phyloP scores from a whole-genome alignment of 345 rosid genomes.

The Cochlearia excelsa region DNA sequence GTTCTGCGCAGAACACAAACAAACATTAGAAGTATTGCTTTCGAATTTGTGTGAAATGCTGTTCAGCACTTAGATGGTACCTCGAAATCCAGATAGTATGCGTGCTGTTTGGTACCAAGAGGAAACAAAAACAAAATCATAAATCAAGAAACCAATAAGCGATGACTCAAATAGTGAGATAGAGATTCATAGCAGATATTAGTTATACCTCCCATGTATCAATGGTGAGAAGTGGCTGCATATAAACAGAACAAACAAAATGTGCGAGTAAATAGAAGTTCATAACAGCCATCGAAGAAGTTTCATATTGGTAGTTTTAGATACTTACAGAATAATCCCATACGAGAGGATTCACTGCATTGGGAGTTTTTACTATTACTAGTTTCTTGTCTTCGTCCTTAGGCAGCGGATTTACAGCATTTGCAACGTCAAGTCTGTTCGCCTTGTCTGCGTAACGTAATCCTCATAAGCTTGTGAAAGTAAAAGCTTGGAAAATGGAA shows the following conservation, averaged over 20 bases:
- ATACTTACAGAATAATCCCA: slow-evolving; percentile 83
- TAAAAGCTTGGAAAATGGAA: slow-evolving; percentile 7
- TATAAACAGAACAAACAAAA: slow-evolving; percentile 28
- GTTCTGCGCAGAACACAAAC: slow-evolving; percentile 43
- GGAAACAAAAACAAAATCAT: slow-evolving; percentile 9
- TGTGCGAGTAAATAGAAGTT: slow-evolving; percentile 9
- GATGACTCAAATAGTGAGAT: not conserved
- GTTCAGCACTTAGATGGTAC: slow-evolving; percentile 35
- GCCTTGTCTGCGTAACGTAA: slow-evolving; percentile 59
- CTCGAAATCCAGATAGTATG: slow-evolving; percentile 93
- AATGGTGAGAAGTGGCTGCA: slow-evolving; percentile 89
- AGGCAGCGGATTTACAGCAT: slow-evolving; percentile 65
- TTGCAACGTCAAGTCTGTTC: slow-evolving; percentile 60
- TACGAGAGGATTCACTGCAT: slow-evolving; percentile 89
- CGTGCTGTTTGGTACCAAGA: slow-evolving; percentile 55
- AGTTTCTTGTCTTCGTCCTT: slow-evolving; percentile 76
- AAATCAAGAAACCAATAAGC: slow-evolving; percentile 13
- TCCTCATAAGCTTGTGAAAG: slow-evolving; percentile 6
- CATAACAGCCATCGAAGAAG: slow-evolving; percentile 5
- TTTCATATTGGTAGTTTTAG: not conserved
- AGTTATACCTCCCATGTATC: slow-evolving; percentile 92
- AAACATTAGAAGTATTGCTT: slow-evolving; percentile 3
- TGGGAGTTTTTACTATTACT: slow-evolving; percentile 77
- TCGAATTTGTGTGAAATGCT: not conserved
- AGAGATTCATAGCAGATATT: slow-evolving; percentile 1